Evolutionary conservation across 345 rosid genomes (phyloP), one percentile per base, ranked within the genome.

Genomic region (Boechera retrofracta): DNA sequence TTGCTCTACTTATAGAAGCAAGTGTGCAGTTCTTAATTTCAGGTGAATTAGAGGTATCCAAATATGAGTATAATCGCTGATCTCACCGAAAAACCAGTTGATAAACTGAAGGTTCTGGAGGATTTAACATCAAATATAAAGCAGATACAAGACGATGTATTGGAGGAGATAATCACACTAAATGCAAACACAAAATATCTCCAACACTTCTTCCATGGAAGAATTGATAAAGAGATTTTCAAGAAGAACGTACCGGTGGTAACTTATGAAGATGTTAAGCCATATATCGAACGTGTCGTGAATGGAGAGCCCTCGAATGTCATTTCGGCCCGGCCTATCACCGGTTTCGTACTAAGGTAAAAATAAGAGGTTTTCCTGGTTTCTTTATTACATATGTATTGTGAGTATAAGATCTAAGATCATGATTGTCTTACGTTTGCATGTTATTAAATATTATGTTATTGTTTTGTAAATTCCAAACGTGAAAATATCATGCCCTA

Each of bases 301-400:
- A 80, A 82, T 59, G 95, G 97, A 52, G 89, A 83, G 69, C 77
- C 83, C 9, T 87, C 95, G 0, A 49, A 79, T 29, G 76, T 91
- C 68, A 85, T 91, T 74, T 88, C 89, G 11, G 79, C 85, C 28
- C 76, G 85, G 15, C 88, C 93, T 10, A 88, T 91, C 57, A 86
- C 89, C 4, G 90, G 88, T 79, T 82, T 91, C 54, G 87, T 89
- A 75, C 88, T 89, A 16, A 91, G 97, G 93, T 85, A 80, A 10
- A 18, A 33, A 7, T 5, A 33, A 11, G 4, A 28, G 15, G 39
- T 11, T 21, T 3, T 24, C 13, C 1, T 35, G 6, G 35, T 53
- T 67, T 67, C 45, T 35, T 52, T 35, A 0, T 12, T 26, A 13
- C 1, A 51, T 16, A 12, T 16, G 8, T 31, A 29, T 5, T 35